Percentiles rank a stretch among this genome's conserved stretches.
Evolutionary conservation across 2,329 filamentous ascomycete species (phyloP).

Genomic region (Colletotrichum nymphaeae): DNA sequence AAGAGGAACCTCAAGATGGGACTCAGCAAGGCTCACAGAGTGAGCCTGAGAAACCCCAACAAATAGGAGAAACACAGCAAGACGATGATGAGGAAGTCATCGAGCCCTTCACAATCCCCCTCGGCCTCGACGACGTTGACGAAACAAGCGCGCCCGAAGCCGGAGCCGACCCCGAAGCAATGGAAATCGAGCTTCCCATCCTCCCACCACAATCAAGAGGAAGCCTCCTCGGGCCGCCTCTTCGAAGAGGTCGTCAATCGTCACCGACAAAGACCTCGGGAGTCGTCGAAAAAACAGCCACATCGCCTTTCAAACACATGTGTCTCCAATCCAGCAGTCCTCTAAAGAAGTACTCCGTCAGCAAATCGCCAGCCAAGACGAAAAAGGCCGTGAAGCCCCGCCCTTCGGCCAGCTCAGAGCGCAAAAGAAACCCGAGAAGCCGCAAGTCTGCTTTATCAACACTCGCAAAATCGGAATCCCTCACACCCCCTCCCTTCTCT

Average conservation of each 20-base stretch:
- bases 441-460: background rate
- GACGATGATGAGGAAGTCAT: background rate
- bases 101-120: slow-evolving; percentile 10
- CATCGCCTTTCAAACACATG: slow-evolving; percentile 2
- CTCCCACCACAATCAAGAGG: background rate
- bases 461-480: background rate
- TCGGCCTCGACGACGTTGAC: slow-evolving; percentile 10
- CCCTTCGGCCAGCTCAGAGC: background rate
- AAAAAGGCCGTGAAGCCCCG: background rate
- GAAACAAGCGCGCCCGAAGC: background rate
- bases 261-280: background rate
- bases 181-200: slow-evolving; percentile 7
- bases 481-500: background rate
- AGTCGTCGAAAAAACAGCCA: background rate
- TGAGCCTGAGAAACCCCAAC: background rate
- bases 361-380: background rate
- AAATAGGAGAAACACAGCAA: background rate
- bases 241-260: background rate
- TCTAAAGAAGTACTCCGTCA: background rate
- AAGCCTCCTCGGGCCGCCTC: background rate
- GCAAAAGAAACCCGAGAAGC: background rate
- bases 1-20: no score
- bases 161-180: background rate
- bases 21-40: background rate
- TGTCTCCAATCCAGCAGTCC: slow-evolving; percentile 18